Percentiles rank a stretch among this genome's conserved stretches.
Evolutionary conservation across 148 eudicot species (phyloP).

Genomic region (Nyssa sinensis): DNA sequence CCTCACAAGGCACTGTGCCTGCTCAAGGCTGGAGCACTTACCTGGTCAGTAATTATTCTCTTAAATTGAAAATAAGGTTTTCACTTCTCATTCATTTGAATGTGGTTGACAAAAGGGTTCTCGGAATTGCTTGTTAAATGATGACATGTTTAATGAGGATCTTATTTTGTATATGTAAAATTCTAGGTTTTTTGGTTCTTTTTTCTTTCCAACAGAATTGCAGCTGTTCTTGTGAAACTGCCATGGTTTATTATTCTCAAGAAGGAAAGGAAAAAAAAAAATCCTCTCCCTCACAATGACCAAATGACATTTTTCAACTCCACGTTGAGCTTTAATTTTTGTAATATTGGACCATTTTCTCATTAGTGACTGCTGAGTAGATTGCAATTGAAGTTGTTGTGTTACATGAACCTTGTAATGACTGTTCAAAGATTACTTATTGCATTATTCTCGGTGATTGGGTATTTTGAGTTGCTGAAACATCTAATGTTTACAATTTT

Average conservation of each 20-base stretch:
- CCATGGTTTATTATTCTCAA: not conserved
- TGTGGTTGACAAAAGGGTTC: not conserved
- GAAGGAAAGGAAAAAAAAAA: not conserved
- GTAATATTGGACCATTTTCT: not conserved
- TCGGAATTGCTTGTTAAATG: not conserved
- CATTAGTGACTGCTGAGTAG: not conserved
- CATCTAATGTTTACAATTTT: not conserved
- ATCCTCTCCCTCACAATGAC: not conserved
- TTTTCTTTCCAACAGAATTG: not conserved
- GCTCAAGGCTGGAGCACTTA: conserved; percentile 48
- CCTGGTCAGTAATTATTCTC: conserved; percentile 40
- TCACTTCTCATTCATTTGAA: not conserved
- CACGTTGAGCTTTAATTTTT: not conserved
- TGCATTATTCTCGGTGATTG: not conserved
- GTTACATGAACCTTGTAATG: not conserved
- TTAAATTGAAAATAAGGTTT: not conserved
- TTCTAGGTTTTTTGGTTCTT: not conserved
- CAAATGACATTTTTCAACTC: not conserved
- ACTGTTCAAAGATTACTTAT: not conserved
- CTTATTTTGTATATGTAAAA: not conserved
- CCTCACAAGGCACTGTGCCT: conserved; percentile 33
- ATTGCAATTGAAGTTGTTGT: conserved; percentile 5
- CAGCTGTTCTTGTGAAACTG: not conserved
- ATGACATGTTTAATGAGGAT: not conserved
- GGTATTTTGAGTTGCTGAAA: not conserved